phyloP scores from a whole-genome alignment of 768 basidiomycete species.

The Mycena belliarum region DNA sequence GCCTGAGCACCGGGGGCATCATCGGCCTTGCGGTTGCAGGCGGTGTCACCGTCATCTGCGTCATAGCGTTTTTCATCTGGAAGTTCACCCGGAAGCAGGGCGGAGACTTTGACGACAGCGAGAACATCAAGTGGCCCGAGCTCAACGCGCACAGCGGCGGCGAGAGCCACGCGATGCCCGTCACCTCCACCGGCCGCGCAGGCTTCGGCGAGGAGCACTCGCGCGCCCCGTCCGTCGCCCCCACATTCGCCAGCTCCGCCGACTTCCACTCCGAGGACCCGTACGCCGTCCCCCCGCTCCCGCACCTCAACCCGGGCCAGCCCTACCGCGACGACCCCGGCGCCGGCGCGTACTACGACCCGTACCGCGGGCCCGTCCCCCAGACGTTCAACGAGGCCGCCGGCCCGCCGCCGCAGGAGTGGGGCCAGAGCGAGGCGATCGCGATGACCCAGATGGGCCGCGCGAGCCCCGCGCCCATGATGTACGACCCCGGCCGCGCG shows the following conservation, averaged over 20 bases:
- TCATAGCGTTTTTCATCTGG: conserved; percentile 80
- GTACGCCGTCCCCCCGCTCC: conserved; percentile 81
- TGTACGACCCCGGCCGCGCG: conserved; percentile 24
- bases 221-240: conserved; percentile 45
- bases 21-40: conserved; percentile 81
- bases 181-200: conserved; percentile 66
- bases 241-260: conserved; percentile 46
- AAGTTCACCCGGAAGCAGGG: conserved; percentile 83
- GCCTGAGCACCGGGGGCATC: conserved; percentile 67
- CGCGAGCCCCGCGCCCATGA: conserved; percentile 32
- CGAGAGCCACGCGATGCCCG: conserved; percentile 65
- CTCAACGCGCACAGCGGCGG: conserved; percentile 62
- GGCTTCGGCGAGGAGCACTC: conserved; percentile 70
- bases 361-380: conserved; percentile 77
- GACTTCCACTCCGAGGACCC: conserved; percentile 64
- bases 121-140: conserved; percentile 92
- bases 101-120: conserved; percentile 73
- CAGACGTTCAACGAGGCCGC: conserved; percentile 54
- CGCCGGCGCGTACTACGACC: conserved; percentile 65
- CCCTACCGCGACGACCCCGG: conserved; percentile 79
- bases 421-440: conserved; percentile 57
- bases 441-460: conserved; percentile 72
- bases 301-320: conserved; percentile 73
- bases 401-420: conserved; percentile 31
- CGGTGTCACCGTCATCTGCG: conserved; percentile 70